Evolutionary conservation across 2,329 filamentous ascomycete genomes (phyloP).

Genomic region (Ceratocystis huliohia): DNA sequence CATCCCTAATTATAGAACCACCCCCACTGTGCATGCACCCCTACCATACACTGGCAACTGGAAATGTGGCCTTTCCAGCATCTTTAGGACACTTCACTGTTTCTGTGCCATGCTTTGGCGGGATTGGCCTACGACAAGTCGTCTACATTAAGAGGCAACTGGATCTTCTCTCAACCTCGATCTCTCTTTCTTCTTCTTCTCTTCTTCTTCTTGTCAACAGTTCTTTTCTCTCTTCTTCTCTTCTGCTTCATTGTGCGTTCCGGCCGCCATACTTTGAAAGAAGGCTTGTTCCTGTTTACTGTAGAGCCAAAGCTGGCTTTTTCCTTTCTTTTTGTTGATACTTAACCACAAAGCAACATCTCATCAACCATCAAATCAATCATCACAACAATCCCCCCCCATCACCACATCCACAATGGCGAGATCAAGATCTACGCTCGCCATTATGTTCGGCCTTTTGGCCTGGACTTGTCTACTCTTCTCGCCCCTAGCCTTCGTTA

Average conservation of each 20-base stretch:
- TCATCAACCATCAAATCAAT: not conserved
- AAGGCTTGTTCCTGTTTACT: slow-evolving; percentile 3
- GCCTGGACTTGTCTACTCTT: slow-evolving; percentile 88
- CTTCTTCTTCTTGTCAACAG: slow-evolving; percentile 23
- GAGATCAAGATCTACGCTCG: slow-evolving; percentile 53
- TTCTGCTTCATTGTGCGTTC: slow-evolving; percentile 18
- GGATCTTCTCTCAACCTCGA: not conserved
- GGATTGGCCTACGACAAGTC: slow-evolving; percentile 5
- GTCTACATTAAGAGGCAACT: not conserved
- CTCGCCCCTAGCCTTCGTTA: slow-evolving; percentile 72
- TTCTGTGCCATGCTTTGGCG: slow-evolving; percentile 29
- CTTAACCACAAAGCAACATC: slow-evolving; percentile 13
- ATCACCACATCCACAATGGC: slow-evolving; percentile 32
- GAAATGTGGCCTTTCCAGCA: slow-evolving; percentile 37
- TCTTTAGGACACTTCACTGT: slow-evolving; percentile 20
- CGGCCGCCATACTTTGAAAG: slow-evolving; percentile 11
- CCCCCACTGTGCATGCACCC: slow-evolving; percentile 3
- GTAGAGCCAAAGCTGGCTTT: slow-evolving; percentile 22
- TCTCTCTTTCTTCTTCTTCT: slow-evolving; percentile 7
- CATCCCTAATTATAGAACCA: not conserved
- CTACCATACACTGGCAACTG: slow-evolving; percentile 24
- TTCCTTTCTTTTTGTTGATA: slow-evolving; percentile 18
- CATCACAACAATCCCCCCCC: slow-evolving; percentile 17
- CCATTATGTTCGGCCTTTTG: slow-evolving; percentile 74
- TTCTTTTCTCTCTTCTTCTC: slow-evolving; percentile 22